Conservation (phyloP, 345 rosid species). For the Triadica sebifera region DNA sequence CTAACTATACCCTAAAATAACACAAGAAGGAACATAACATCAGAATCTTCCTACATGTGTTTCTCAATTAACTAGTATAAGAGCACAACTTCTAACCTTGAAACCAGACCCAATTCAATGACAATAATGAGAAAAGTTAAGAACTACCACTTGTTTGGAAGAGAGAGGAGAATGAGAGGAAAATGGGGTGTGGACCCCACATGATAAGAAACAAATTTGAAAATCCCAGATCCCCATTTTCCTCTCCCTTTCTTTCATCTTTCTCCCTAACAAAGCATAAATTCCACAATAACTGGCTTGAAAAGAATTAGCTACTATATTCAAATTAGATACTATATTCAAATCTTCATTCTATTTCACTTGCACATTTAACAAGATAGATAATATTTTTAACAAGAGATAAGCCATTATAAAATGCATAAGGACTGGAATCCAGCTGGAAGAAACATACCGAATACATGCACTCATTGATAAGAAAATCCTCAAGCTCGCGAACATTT, state of each 20-base stretch:
- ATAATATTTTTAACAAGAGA: not conserved
- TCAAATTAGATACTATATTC: not conserved
- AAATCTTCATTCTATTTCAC: conserved; percentile 3
- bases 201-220: not conserved
- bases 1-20: conserved; percentile 78
- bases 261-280: not conserved
- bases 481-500: conserved; percentile 97
- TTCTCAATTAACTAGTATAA: not conserved
- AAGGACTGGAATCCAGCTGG: conserved; percentile 4
- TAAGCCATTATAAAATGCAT: not conserved
- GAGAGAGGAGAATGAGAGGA: not conserved
- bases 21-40: conserved; percentile 7
- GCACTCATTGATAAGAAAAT: conserved; percentile 96
- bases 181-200: not conserved
- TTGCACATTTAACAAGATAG: not conserved
- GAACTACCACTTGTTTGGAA: not conserved
- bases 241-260: not conserved
- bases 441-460: conserved; percentile 79
- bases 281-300: not conserved
- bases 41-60: not conserved
- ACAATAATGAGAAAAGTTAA: not conserved
- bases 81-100: not conserved
- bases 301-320: not conserved
- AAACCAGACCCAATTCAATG: not conserved
- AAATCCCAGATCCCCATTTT: not conserved